phyloP scores from a whole-genome alignment of 2,329 filamentous ascomycete species.

The Sclerotinia trifoliorum region DNA sequence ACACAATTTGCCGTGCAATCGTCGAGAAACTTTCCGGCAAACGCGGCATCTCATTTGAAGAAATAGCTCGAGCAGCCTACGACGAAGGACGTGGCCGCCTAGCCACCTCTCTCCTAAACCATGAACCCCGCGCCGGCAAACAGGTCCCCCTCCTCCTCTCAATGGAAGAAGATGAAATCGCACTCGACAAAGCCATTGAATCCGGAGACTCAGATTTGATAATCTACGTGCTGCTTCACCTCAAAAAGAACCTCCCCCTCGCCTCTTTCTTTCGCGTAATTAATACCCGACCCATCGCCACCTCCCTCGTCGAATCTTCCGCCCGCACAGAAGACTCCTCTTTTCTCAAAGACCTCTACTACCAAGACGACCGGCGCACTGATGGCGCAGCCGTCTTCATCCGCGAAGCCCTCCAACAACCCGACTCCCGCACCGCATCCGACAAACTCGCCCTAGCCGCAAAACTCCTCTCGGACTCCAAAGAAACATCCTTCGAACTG shows the following conservation, averaged over 20 bases:
- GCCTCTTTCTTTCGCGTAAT: slow-evolving; percentile 91
- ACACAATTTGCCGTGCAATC: slow-evolving; percentile 80
- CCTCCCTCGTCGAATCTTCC: slow-evolving; percentile 83
- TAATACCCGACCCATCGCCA: slow-evolving; percentile 80
- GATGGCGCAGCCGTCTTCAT: slow-evolving; percentile 88
- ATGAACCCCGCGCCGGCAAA: slow-evolving; percentile 91
- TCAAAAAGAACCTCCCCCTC: slow-evolving; percentile 87
- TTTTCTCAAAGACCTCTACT: slow-evolving; percentile 91
- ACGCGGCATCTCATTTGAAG: slow-evolving; percentile 90
- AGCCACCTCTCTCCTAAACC: slow-evolving; percentile 86
- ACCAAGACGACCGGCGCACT: slow-evolving; percentile 88
- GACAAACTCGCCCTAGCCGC: slow-evolving; percentile 89
- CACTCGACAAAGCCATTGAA: slow-evolving; percentile 93
- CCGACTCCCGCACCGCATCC: slow-evolving; percentile 64
- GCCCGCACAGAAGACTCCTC: slow-evolving; percentile 74
- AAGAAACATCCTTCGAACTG: slow-evolving; percentile 73
- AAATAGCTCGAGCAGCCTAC: slow-evolving; percentile 88
- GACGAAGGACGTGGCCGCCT: slow-evolving; percentile 88
- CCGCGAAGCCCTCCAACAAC: slow-evolving; percentile 74
- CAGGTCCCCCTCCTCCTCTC: slow-evolving; percentile 89
- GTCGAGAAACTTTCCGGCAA: slow-evolving; percentile 85
- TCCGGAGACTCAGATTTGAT: slow-evolving; percentile 92
- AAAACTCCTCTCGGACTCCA: slow-evolving; percentile 79
- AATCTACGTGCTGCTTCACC: slow-evolving; percentile 80
- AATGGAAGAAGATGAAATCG: slow-evolving; percentile 95